A percentile compares a stretch with the other conserved stretches of the same genome.
phyloP scores from a whole-genome alignment of 2,329 filamentous ascomycete genomes.

The Ophiosphaerella narmari region DNA sequence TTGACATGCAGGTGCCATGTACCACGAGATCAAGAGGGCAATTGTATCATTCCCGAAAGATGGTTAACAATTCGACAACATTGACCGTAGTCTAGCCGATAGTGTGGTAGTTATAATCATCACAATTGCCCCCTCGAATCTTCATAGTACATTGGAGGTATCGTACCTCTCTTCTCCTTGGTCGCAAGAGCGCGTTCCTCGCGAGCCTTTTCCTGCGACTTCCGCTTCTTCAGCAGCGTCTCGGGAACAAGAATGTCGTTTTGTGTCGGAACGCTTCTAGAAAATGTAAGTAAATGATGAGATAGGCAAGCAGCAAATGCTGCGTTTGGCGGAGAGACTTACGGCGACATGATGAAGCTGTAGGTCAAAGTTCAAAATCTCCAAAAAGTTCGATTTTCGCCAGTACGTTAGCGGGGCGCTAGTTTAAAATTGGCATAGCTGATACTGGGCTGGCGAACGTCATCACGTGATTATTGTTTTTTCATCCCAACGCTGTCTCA shows the following conservation, averaged over 20 bases:
- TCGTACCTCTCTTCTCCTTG: constrained; percentile 90
- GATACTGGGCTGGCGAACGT: neutral
- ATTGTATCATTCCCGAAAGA: constrained; percentile 95
- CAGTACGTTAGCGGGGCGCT: constrained; percentile 13
- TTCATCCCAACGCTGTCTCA: neutral
- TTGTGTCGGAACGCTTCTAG: constrained; percentile 87
- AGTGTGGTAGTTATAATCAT: constrained; percentile 88
- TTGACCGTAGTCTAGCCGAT: constrained; percentile 94
- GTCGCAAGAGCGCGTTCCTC: constrained; percentile 80
- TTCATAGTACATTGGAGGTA: constrained; percentile 15
- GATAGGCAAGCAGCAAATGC: constrained; percentile 60
- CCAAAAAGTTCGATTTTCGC: constrained; percentile 21
- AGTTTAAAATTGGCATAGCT: neutral
- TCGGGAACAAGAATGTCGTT: constrained; percentile 97
- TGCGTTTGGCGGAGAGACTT: constrained; percentile 61
- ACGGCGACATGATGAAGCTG: constrained; percentile 43
- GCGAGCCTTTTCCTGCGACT: constrained; percentile 99
- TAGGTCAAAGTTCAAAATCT: constrained; percentile 15
- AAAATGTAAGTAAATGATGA: constrained; percentile 20
- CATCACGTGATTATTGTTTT: neutral
- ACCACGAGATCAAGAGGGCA: constrained; percentile 29
- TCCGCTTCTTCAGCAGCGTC: constrained; percentile 99
- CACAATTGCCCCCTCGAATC: constrained; percentile 39
- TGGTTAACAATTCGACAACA: constrained; percentile 98
- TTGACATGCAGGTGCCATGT: constrained; percentile 2